These are phyloP conservation scores for Aeminium ludgeri DNA, from an alignment of 495 filamentous ascomycete species.

Conservation along the genomic window DNA sequence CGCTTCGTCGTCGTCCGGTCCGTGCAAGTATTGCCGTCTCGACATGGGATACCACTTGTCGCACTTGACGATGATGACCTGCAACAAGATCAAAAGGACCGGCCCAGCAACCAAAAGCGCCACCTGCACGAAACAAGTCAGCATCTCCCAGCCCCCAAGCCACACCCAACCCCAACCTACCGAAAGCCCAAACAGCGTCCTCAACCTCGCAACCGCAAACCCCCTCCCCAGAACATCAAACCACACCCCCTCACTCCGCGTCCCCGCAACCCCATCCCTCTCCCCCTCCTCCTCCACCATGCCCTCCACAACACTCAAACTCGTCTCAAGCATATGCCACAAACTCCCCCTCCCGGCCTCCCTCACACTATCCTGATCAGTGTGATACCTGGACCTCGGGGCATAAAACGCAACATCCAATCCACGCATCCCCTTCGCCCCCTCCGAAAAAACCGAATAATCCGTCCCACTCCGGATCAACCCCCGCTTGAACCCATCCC, in stretches of 20 bases:
- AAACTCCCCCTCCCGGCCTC: slow-evolving; percentile 50
- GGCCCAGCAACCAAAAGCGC: slow-evolving; percentile 64
- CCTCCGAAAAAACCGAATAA: slow-evolving; percentile 67
- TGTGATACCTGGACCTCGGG: slow-evolving; percentile 80
- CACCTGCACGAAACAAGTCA: too few relatives aligned
- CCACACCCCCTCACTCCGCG: slow-evolving; percentile 66
- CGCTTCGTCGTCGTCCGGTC: slow-evolving; percentile 40
- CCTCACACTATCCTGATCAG: slow-evolving; percentile 65
- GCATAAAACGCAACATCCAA: slow-evolving; percentile 83
- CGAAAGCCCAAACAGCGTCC: slow-evolving; percentile 74
- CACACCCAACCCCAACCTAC: too few relatives aligned
- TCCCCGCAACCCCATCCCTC: too few relatives aligned
- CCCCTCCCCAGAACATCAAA: slow-evolving; percentile 78
- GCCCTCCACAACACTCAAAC: too few relatives aligned
- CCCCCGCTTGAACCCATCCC: slow-evolving; percentile 66
- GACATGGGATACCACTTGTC: slow-evolving; percentile 77
- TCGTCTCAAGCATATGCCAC: slow-evolving; percentile 67
- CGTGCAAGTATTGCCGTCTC: slow-evolving; percentile 37
- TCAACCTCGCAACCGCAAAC: slow-evolving; percentile 62
- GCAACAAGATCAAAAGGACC: slow-evolving; percentile 48
- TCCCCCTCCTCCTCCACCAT: too few relatives aligned
- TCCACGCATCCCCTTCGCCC: slow-evolving; percentile 65
- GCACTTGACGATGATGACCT: slow-evolving; percentile 44
- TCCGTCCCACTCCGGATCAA: slow-evolving; percentile 75
- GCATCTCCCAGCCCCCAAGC: too few relatives aligned